These are phyloP conservation scores for Marasmius fiardii DNA, from an alignment of 1,284 basidiomycete genomes.

Conservation along the genomic window DNA sequence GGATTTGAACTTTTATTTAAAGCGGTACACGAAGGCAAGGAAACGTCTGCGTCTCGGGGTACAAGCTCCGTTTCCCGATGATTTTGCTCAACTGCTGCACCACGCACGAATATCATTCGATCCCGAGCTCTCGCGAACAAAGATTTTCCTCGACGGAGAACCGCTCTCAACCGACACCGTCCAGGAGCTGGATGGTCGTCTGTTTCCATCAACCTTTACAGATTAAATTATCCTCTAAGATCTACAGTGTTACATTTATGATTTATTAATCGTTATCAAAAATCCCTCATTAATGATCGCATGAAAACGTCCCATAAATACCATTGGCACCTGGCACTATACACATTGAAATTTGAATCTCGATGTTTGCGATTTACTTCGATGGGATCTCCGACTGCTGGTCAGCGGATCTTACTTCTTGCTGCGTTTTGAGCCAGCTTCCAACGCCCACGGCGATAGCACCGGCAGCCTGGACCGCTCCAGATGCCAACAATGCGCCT, in stretches of 20 bases:
- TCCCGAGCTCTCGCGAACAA: conserved; percentile 34
- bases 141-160: conserved; percentile 43
- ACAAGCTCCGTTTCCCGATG: conserved; percentile 47
- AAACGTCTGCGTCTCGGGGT: conserved; percentile 49
- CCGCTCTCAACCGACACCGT: conserved; percentile 29
- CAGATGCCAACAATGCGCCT: conserved; percentile 65
- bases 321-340: not conserved
- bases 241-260: not conserved
- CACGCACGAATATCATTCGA: conserved; percentile 38
- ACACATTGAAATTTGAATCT: not conserved
- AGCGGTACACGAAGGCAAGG: conserved; percentile 47
- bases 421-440: conserved; percentile 41
- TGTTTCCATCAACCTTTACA: conserved; percentile 19
- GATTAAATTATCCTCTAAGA: not conserved
- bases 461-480: conserved; percentile 70
- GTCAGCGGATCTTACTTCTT: conserved; percentile 19
- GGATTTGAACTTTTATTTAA: conserved; percentile 2
- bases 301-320: not conserved
- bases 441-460: conserved; percentile 73
- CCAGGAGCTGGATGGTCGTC: conserved; percentile 37
- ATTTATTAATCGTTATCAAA: no score
- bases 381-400: not conserved
- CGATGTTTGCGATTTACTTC: not conserved
- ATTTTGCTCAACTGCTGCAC: conserved; percentile 46
- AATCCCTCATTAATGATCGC: no score